Percentiles rank a stretch among this genome's conserved stretches.
Evolutionary conservation across 2,329 filamentous ascomycete genomes (phyloP).

Genomic region (Sporothrix sp.): DNA sequence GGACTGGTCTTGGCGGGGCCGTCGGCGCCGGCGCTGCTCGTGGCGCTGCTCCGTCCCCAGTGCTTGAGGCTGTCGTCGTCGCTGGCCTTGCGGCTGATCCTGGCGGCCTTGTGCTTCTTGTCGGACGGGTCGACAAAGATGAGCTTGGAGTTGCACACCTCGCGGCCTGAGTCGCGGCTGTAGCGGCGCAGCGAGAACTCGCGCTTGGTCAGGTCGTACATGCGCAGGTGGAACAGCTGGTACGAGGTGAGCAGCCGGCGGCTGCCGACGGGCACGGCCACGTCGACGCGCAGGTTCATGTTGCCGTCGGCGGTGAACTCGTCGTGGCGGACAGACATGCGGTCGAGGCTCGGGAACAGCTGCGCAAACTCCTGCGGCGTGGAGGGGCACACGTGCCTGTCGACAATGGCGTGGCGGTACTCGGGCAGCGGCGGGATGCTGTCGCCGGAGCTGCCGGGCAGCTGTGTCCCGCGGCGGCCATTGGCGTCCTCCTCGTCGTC

Average conservation of each 20-base stretch:
- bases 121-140: slow-evolving; percentile 53
- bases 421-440: slow-evolving; percentile 45
- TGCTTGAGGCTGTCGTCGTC: slow-evolving; percentile 23
- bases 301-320: slow-evolving; percentile 85
- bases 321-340: slow-evolving; percentile 78
- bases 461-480: slow-evolving; percentile 21
- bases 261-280: slow-evolving; percentile 47
- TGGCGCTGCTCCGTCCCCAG: slow-evolving; percentile 13
- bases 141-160: slow-evolving; percentile 77
- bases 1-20: background rate
- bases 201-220: slow-evolving; percentile 79
- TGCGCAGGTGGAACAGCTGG: slow-evolving; percentile 83
- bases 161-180: slow-evolving; percentile 82
- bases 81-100: slow-evolving; percentile 23
- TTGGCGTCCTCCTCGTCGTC: background rate
- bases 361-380: slow-evolving; percentile 73
- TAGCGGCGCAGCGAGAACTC: slow-evolving; percentile 89
- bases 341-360: slow-evolving; percentile 76
- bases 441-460: slow-evolving; percentile 14
- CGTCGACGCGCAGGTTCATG: slow-evolving; percentile 91
- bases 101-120: slow-evolving; percentile 33
- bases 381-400: slow-evolving; percentile 60
- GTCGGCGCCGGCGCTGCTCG: background rate
- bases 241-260: slow-evolving; percentile 54
- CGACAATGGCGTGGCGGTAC: slow-evolving; percentile 52